Base-by-base conservation (phyloP, 2,329 filamentous ascomycete genomes). In the Penicillium griseofulvum region DNA sequence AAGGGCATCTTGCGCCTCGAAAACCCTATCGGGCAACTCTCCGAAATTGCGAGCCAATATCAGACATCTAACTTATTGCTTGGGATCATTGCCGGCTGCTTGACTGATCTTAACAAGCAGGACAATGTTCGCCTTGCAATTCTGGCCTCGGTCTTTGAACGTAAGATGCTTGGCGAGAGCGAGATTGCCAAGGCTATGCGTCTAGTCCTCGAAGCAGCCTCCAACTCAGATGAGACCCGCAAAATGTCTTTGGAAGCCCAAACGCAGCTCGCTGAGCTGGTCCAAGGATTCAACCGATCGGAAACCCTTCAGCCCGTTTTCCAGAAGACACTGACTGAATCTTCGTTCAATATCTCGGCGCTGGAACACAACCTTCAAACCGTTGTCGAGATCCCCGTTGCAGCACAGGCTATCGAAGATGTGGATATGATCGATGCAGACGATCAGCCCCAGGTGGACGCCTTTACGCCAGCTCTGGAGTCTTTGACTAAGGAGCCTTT, bases 321-420 rank as follows among this genome's bases (percentile, higher is more conserved):
- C 54, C 81, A 85, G 57, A 80, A 80, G n/a, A 82, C 87, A 4
- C 81, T 93, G 36, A 78, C 84, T 34, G 83, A 87, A 38, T 82
- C 85, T 8, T 83, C 87, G 12, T 81, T 91, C 56, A 87, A 94
- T 65, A 82, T 94, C 42, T 84, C 90, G 57, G 82, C 86, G 45
- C 75, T 94, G 17, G 89, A 94, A 73, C 81, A 90, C 74, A 87
- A 85, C 62, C 79, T 95, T 19, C 87, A 90, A 52, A 83, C 87
- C 9, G 83, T 86, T 10, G 83, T 92, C 57, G 83, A 87, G 38
- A 81, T 82, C 64, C 71, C 82, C 42, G 70, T 80, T 36, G 72
- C 83, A 17, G 76, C 81, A n/a, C 77, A 78, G 49, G 63, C 76
- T 2, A 69, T 76, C 24, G 76, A 80, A 45, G 82, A 85, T 60